phyloP scores from a whole-genome alignment of 140 eudicot species.

The Senecio squalidus region DNA sequence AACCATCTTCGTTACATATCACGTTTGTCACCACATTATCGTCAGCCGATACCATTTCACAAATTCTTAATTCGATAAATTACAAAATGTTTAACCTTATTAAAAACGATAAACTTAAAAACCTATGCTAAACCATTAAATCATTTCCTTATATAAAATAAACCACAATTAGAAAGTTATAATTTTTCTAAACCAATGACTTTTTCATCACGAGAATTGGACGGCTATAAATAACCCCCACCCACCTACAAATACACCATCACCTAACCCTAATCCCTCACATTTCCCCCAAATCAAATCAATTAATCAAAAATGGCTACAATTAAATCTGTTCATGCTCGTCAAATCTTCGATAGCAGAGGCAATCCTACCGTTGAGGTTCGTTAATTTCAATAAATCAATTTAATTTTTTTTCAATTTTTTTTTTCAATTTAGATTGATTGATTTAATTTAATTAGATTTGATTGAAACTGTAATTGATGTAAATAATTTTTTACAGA shows the following conservation, averaged over 20 bases:
- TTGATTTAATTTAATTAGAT: not conserved
- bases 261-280: not conserved
- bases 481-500: too few relatives aligned
- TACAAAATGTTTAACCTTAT: too few relatives aligned
- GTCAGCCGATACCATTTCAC: too few relatives aligned
- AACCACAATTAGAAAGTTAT: not conserved
- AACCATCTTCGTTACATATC: too few relatives aligned
- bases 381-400: conserved; percentile 7
- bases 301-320: conserved; percentile 47
- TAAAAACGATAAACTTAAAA: too few relatives aligned
- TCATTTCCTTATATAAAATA: not conserved
- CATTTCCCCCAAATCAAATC: conserved; percentile 1
- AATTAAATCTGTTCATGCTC: conserved; percentile 64
- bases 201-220: conserved; percentile 20
- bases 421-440: too few relatives aligned
- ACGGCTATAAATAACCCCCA: conserved; percentile 34
- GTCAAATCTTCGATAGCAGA: conserved; percentile 99
- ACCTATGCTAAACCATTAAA: too few relatives aligned
- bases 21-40: too few relatives aligned
- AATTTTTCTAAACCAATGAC: conserved; percentile 2
- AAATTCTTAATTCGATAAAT: too few relatives aligned
- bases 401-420: not conserved
- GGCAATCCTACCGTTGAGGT: conserved; percentile 99
- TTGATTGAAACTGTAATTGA: too few relatives aligned
- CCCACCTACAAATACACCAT: conserved; percentile 32